Conservation (phyloP, 176 grass and related monocot genomes). For the Coix lacrymajobi region DNA sequence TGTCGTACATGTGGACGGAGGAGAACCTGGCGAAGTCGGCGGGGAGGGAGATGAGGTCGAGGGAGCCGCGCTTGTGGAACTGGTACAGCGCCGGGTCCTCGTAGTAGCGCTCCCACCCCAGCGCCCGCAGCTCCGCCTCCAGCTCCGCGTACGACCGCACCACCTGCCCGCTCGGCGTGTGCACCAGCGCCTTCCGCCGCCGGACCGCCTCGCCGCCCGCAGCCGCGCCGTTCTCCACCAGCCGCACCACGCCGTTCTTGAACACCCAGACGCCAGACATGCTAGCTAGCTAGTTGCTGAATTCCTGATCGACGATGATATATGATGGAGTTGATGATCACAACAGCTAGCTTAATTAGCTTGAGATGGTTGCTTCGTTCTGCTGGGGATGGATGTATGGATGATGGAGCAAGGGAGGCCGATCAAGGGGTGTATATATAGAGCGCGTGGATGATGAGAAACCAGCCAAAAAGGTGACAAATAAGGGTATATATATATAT, state of each 20-base stretch:
- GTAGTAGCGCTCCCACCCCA: constrained; percentile 84
- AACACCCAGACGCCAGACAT: constrained; percentile 94
- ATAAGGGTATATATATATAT: no score
- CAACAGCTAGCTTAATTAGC: no score
- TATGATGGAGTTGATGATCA: no score
- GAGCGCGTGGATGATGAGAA: not conserved
- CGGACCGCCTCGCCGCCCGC: constrained; percentile 11
- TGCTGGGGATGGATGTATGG: not conserved
- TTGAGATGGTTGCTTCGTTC: no score
- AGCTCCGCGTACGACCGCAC: constrained; percentile 64
- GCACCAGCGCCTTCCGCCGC: constrained; percentile 51
- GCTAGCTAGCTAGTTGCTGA: not conserved
- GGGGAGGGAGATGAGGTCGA: constrained; percentile 90
- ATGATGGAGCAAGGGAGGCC: constrained; percentile 20
- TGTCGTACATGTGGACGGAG: constrained; percentile 92
- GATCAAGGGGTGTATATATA: constrained; percentile 51
- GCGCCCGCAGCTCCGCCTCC: constrained; percentile 56
- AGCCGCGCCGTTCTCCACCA: constrained; percentile 64
- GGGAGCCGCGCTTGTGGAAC: constrained; percentile 71
- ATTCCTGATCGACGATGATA: no score
- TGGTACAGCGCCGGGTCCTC: constrained; percentile 66
- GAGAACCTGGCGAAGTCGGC: constrained; percentile 65
- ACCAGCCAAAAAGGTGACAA: not conserved
- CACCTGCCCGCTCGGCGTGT: constrained; percentile 61
- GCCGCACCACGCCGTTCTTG: constrained; percentile 57